Conservation (phyloP, 2,329 filamentous ascomycete genomes). For the Hirsutella rhossiliensis region DNA sequence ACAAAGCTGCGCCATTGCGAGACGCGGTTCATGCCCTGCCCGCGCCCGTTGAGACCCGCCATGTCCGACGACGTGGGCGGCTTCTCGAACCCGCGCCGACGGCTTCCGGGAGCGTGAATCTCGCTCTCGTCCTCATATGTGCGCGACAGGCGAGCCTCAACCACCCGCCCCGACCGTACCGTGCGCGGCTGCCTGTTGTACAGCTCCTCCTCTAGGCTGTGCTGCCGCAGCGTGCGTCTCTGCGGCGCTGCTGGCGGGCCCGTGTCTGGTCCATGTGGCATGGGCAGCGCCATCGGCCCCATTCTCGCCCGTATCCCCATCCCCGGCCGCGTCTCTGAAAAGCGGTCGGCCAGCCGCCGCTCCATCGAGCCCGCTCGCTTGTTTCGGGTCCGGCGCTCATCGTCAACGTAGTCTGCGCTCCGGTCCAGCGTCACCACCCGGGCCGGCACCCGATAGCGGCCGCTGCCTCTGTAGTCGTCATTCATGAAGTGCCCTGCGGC, state of each 20-base stretch:
- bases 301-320: conserved; percentile 11
- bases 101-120: conserved; percentile 14
- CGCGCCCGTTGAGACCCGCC: conserved; percentile 32
- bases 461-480: conserved; percentile 35
- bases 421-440: background rate
- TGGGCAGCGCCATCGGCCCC: conserved; percentile 14
- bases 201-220: conserved; percentile 25
- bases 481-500: conserved; percentile 47
- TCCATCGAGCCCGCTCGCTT: conserved; percentile 32
- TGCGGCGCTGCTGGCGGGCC: conserved; percentile 2
- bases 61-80: conserved; percentile 28
- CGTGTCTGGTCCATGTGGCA: background rate
- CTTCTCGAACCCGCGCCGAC: conserved; percentile 13
- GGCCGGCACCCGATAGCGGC: conserved; percentile 1
- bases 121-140: conserved; percentile 20
- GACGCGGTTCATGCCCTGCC: conserved; percentile 33
- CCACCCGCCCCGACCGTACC: conserved; percentile 17
- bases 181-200: conserved; percentile 17
- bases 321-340: conserved; percentile 29
- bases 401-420: conserved; percentile 24
- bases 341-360: conserved; percentile 36
- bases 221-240: conserved; percentile 17
- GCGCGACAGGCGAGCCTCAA: conserved; percentile 13
- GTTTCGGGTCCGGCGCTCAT: conserved; percentile 29
- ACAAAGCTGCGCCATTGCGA: conserved; percentile 37